phyloP scores from a whole-genome alignment of 805 yeast genomes.

The Ogataea zsoltii region DNA sequence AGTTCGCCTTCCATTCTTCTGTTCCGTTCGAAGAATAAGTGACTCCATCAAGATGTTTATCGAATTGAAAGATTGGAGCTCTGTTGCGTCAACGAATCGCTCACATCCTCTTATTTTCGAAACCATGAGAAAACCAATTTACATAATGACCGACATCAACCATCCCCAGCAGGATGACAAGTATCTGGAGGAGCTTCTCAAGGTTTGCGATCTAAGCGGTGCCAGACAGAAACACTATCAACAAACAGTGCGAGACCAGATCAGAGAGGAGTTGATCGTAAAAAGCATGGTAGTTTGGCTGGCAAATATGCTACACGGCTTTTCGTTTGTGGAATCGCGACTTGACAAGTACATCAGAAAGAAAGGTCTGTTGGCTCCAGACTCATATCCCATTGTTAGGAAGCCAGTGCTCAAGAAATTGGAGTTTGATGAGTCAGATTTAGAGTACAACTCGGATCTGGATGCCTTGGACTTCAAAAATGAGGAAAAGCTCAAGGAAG shows the following conservation, averaged over 20 bases:
- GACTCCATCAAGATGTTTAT: conserved; percentile 14
- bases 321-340: conserved; percentile 12
- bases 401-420: conserved; percentile 24
- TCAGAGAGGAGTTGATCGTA: conserved; percentile 12
- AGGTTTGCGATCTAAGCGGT: conserved; percentile 28
- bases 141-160: conserved; percentile 15
- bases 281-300: conserved; percentile 12
- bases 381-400: conserved; percentile 23
- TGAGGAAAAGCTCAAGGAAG: conserved; percentile 17
- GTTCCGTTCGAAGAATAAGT: neutral
- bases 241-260: conserved; percentile 9
- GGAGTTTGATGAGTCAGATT: conserved; percentile 11
- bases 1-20: neutral
- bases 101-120: conserved; percentile 31
- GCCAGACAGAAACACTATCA: conserved; percentile 19
- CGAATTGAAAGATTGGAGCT: conserved; percentile 23
- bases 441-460: conserved; percentile 16
- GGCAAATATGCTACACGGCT: conserved; percentile 10
- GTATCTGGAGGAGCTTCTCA: conserved; percentile 21
- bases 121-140: conserved; percentile 15
- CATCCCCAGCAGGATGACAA: conserved; percentile 24
- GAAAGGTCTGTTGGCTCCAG: conserved; percentile 14
- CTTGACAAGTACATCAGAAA: conserved; percentile 19
- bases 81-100: conserved; percentile 23
- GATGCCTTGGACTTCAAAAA: conserved; percentile 18